These are phyloP conservation scores for Kwoniella heveanensis DNA, from an alignment of 768 basidiomycete genomes.

Conservation along the genomic window DNA sequence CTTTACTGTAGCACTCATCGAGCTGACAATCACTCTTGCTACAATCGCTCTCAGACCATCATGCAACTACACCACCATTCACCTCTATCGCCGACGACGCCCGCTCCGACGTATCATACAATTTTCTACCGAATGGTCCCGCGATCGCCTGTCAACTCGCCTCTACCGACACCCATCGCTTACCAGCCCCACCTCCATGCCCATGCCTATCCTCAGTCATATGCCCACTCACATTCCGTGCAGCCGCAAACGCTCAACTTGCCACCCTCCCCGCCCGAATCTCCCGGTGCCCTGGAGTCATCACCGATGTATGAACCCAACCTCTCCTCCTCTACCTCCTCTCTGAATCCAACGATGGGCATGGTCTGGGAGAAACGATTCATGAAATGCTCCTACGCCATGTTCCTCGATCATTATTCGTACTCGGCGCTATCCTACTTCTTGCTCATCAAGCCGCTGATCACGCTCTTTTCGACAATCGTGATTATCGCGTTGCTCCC, in stretches of 20 bases:
- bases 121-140: constrained; percentile 52
- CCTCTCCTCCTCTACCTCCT: too few relatives aligned
- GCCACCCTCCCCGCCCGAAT: neutral
- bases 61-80: constrained; percentile 52
- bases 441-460: constrained; percentile 53
- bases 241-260: neutral
- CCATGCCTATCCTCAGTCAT: too few relatives aligned
- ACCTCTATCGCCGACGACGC: constrained; percentile 30
- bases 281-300: constrained; percentile 1
- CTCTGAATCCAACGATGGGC: too few relatives aligned
- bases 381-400: constrained; percentile 53
- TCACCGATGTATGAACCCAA: neutral
- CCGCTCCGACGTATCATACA: constrained; percentile 41
- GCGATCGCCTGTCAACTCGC: constrained; percentile 15
- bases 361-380: constrained; percentile 51
- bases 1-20: too few relatives aligned
- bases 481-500: constrained; percentile 44
- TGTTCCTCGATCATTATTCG: constrained; percentile 53
- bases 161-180: constrained; percentile 10
- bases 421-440: constrained; percentile 54
- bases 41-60: constrained; percentile 36
- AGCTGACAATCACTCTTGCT: neutral
- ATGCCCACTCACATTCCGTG: neutral
- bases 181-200: neutral
- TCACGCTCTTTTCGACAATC: constrained; percentile 52